Percentiles rank a stretch among this genome's conserved stretches.
These are phyloP conservation scores for Xylariaceae sp. DNA, from an alignment of 2,329 filamentous ascomycete species.

Conservation along the genomic window DNA sequence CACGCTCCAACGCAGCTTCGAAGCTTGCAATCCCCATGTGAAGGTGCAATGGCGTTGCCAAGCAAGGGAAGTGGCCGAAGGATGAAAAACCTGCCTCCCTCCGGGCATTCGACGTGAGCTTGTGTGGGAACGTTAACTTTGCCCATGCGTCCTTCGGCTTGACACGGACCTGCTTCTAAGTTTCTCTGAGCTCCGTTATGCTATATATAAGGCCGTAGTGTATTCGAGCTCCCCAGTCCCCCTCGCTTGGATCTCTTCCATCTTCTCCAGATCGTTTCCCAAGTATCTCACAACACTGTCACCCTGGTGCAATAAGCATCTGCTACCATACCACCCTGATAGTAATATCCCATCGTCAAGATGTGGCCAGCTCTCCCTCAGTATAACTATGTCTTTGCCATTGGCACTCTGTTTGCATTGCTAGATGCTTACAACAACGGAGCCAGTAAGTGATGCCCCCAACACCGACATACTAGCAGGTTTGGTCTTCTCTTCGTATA, in stretches of 20 bases:
- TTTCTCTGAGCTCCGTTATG: no score
- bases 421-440: constrained; percentile 76
- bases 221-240: no score
- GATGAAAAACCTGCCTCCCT: background rate
- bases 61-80: background rate
- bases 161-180: no score
- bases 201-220: no score
- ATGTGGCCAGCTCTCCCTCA: constrained; percentile 42
- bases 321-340: no score
- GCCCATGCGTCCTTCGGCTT: no score
- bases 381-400: constrained; percentile 68
- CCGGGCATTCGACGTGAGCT: no score
- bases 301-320: no score
- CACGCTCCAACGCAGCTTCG: background rate
- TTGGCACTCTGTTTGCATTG: constrained; percentile 70
- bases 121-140: no score
- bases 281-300: no score
- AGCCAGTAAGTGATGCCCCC: constrained; percentile 54
- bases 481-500: background rate
- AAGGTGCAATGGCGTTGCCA: background rate
- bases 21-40: background rate
- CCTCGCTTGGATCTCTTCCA: no score
- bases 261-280: no score
- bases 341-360: constrained; percentile 8
- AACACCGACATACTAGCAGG: background rate